Base-by-base conservation (phyloP, 2,329 filamentous ascomycete genomes). In the Stagonosporopsis chrysanthemi region DNA sequence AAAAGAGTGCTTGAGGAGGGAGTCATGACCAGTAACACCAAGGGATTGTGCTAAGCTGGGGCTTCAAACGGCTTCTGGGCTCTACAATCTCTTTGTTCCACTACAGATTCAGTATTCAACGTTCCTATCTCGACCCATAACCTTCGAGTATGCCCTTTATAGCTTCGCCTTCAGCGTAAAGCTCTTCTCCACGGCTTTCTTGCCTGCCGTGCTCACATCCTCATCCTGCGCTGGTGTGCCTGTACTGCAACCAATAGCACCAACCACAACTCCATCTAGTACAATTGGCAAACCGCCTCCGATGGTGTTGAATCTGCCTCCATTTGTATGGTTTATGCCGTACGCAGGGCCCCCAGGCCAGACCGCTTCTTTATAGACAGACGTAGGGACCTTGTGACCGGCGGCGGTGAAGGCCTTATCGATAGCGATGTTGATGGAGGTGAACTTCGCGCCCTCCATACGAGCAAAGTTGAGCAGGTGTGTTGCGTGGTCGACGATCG, bases 381-480 rank as follows among this genome's bases (percentile, higher is more conserved):
- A 78, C 0, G 83, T 85, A 0, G 82, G 82, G 4, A 78, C 72
- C 19, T 79, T 75, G 70, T 85, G 83, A 15, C 83, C 83, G 1
- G 83, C 82, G 3, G 83, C 83, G 2, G 83, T 86, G 67, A 84
- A 85, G 15, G 83, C 83, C 61, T 85, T 84, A 45, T 88, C 86
- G 14, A 90, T 88, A 0, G 86, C 83, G 68, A 89, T 83, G 71
- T 85, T 84, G 61, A 88, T 83, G 3, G 83, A 78, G 23, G 79
- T 81, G 24, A 81, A 65, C 61, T 81, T 81, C 26, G 79, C 79
- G 52, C 72, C 75, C 62, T 80, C 78, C 78, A 81, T 81, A 68
- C 80, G 78, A 17, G 65, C 67, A 66, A 82, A 82, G 62, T 78
- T 76, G 31, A 82, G 71, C 39, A 83, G 77, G 54, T 82, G 78